phyloP scores from a whole-genome alignment of 805 yeast genomes.

The Starmerella bombi region DNA sequence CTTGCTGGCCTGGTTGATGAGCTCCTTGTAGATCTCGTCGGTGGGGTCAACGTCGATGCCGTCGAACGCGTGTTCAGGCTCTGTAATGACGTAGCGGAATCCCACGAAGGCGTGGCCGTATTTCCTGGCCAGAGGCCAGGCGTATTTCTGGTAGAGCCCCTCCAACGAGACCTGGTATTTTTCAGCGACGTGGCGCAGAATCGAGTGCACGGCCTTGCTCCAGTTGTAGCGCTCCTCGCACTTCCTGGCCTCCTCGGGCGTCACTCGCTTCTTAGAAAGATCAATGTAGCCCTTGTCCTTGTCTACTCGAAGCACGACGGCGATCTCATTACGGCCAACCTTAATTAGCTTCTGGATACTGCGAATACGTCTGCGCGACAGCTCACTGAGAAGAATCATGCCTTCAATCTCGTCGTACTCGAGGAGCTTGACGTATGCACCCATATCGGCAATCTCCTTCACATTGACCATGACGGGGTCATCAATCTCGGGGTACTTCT shows the following conservation, averaged over 20 bases:
- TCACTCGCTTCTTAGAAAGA: conserved; percentile 91
- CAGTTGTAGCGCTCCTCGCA: conserved; percentile 97
- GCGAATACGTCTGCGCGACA: conserved; percentile 96
- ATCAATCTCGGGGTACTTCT: conserved; percentile 96
- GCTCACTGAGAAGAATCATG: conserved; percentile 89
- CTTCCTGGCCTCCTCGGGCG: conserved; percentile 92
- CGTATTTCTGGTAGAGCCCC: conserved; percentile 70
- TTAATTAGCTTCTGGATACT: conserved; percentile 94
- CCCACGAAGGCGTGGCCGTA: conserved; percentile 97
- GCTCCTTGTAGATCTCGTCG: conserved; percentile 63
- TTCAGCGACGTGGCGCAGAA: conserved; percentile 95
- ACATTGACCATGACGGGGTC: conserved; percentile 99
- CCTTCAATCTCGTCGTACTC: conserved; percentile 98
- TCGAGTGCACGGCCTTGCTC: conserved; percentile 96
- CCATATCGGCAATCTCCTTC: conserved; percentile 87
- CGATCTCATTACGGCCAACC: conserved; percentile 97
- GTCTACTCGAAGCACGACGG: conserved; percentile 93
- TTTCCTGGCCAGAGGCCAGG: conserved; percentile 94
- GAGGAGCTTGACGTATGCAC: conserved; percentile 84
- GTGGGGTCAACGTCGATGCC: conserved; percentile 56
- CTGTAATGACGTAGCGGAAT: conserved; percentile 89
- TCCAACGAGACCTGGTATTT: conserved; percentile 83
- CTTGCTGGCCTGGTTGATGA: conserved; percentile 74
- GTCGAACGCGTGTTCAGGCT: conserved; percentile 70
- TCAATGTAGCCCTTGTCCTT: conserved; percentile 98